Percentiles rank a stretch among this genome's conserved stretches.
Evolutionary conservation across 106 monocot genomes (phyloP).

Genomic region (Cymbidium sinense): DNA sequence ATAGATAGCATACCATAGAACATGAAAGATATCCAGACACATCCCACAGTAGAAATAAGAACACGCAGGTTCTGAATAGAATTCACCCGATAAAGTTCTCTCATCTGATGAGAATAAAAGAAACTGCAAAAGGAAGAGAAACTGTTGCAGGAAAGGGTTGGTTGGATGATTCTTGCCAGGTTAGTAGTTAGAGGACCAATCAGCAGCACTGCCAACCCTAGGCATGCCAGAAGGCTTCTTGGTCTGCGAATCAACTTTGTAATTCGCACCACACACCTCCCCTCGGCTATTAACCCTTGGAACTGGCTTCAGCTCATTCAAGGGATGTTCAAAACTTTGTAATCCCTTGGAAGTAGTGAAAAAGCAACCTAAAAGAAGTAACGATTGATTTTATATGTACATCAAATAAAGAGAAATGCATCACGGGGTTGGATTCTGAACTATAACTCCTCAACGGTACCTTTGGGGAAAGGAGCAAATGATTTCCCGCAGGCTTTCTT

Average conservation of each 20-base stretch:
- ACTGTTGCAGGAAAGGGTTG: background rate
- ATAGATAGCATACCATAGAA: background rate
- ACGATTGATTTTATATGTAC: background rate
- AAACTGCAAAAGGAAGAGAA: background rate
- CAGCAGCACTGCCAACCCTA: constrained; percentile 42
- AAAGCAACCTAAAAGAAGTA: constrained; percentile 57
- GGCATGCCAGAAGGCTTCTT: constrained; percentile 37
- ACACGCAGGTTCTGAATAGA: background rate
- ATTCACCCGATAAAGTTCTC: background rate
- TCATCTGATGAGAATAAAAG: background rate
- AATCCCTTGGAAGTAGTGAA: constrained; percentile 72
- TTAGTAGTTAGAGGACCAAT: constrained; percentile 37
- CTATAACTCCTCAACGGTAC: constrained; percentile 14
- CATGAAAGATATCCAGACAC: background rate
- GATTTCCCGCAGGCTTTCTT: constrained; percentile 80
- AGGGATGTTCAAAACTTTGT: constrained; percentile 76
- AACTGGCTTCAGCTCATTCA: constrained; percentile 55
- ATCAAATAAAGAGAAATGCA: too few species aligned
- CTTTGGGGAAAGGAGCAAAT: constrained; percentile 85
- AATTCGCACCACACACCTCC: constrained; percentile 40
- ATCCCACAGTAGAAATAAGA: background rate
- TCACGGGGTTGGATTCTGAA: too few species aligned
- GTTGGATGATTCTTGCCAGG: background rate
- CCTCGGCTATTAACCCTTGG: constrained; percentile 88
- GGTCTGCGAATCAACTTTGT: constrained; percentile 29